These are phyloP conservation scores for Suhomyces sp. DNA, from an alignment of 805 yeast species.

Conservation along the genomic window DNA sequence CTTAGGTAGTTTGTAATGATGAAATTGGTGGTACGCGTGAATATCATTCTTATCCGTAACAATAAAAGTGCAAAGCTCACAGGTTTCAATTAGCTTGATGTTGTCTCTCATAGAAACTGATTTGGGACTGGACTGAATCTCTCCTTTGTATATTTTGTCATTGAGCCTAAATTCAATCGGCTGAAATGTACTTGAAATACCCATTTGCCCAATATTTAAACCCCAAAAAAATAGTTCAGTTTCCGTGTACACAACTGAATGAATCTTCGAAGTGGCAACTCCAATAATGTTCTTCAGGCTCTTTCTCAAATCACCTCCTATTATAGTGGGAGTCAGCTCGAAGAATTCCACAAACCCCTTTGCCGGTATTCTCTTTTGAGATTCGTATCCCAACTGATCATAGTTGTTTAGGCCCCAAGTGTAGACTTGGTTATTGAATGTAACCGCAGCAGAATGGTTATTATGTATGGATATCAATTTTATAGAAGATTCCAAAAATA, in stretches of 20 bases:
- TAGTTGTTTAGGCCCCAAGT: conserved; percentile 77
- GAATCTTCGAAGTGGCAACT: conserved; percentile 63
- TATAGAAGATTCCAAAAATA: conserved; percentile 36
- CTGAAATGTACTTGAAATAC: conserved; percentile 32
- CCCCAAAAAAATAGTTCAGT: conserved; percentile 68
- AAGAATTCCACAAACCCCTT: conserved; percentile 27
- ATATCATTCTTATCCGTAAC: conserved; percentile 57
- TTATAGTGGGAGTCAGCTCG: conserved; percentile 39
- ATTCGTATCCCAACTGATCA: conserved; percentile 59
- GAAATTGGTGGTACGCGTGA: conserved; percentile 57
- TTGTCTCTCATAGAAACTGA: conserved; percentile 44
- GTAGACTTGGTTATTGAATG: conserved; percentile 51
- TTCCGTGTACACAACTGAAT: conserved; percentile 58
- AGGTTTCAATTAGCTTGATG: conserved; percentile 57
- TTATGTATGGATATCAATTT: conserved; percentile 50
- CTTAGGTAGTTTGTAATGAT: conserved; percentile 49
- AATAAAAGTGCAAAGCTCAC: conserved; percentile 69
- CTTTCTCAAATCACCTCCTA: conserved; percentile 42
- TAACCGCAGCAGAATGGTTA: conserved; percentile 64
- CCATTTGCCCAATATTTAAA: conserved; percentile 78
- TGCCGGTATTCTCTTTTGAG: conserved; percentile 14
- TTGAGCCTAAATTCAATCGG: conserved; percentile 25
- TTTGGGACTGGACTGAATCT: conserved; percentile 37
- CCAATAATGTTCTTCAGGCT: conserved; percentile 34
- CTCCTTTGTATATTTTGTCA: conserved; percentile 35